These are phyloP conservation scores for Gyrodon lividus DNA, from an alignment of 768 basidiomycete species.

Conservation along the genomic window DNA sequence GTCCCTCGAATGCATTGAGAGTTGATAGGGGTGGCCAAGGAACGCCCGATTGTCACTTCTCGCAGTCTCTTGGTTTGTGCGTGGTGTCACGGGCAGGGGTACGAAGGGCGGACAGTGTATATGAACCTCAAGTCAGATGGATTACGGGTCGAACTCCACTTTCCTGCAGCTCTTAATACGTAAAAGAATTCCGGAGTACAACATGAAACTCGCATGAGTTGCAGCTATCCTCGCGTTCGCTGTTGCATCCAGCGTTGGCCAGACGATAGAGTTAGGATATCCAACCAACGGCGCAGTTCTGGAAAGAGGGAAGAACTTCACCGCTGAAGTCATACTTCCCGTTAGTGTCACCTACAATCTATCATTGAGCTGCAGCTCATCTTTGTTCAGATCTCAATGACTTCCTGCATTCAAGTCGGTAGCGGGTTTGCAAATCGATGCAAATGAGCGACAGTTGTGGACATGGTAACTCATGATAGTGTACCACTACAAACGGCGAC, in stretches of 20 bases:
- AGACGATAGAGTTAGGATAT: slow-evolving; percentile 11
- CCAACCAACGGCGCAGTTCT: slow-evolving; percentile 8
- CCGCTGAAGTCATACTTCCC: slow-evolving; percentile 7
- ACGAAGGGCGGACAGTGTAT: background rate
- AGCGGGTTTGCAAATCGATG: too few species aligned
- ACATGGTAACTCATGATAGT: background rate
- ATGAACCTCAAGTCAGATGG: background rate
- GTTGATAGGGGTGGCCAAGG: too few species aligned
- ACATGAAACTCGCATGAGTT: slow-evolving; percentile 1
- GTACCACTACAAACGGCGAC: background rate
- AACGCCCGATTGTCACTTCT: too few species aligned
- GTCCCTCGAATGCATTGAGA: too few species aligned
- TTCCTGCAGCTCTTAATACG: background rate
- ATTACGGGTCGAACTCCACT: background rate
- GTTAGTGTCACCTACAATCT: background rate
- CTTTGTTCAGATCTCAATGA: slow-evolving; percentile 6
- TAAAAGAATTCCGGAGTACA: background rate
- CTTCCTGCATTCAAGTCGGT: slow-evolving; percentile 15
- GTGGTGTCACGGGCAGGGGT: too few species aligned
- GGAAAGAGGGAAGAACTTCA: slow-evolving; percentile 2
- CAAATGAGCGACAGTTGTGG: too few species aligned
- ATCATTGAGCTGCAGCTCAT: background rate
- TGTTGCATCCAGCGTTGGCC: background rate
- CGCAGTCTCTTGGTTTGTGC: too few species aligned
- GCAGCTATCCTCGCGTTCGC: background rate